A percentile compares a stretch with the other conserved stretches of the same genome.
Conservation (phyloP, 163 green algal species). For the Chlorella variabilis region DNA sequence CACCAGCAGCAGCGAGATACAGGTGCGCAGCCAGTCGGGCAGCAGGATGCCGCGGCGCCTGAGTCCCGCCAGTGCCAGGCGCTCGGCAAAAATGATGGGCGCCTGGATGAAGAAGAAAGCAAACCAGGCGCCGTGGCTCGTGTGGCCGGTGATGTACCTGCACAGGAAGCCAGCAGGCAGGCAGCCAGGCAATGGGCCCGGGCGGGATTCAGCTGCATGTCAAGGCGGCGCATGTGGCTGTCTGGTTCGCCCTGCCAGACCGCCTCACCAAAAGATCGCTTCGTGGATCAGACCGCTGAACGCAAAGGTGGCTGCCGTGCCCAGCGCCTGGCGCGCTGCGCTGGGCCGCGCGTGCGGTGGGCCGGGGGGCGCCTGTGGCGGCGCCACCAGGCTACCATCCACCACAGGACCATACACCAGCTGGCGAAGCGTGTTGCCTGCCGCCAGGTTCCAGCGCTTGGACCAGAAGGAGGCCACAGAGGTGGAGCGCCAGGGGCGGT, state of each 20-base stretch:
- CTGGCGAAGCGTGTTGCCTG: constrained; percentile 53
- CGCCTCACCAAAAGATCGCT: constrained; percentile 42
- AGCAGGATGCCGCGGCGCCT: constrained; percentile 13
- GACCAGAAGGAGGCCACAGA: constrained; percentile 52
- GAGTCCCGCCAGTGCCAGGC: neutral
- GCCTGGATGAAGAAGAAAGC: constrained; percentile 41
- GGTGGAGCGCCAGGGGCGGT: constrained; percentile 63
- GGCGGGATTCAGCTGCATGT: too few species aligned
- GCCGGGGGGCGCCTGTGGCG: neutral
- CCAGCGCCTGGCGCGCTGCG: constrained; percentile 8
- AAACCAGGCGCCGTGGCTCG: constrained; percentile 16
- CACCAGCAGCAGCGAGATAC: neutral
- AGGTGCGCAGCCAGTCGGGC: constrained; percentile 13
- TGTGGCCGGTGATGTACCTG: constrained; percentile 45
- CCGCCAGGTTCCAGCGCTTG: constrained; percentile 57
- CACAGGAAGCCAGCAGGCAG: too few species aligned
- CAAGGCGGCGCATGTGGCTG: too few species aligned
- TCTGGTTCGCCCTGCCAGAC: too few species aligned
- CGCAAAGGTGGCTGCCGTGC: constrained; percentile 8
- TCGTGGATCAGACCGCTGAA: constrained; percentile 34
- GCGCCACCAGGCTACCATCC: constrained; percentile 39
- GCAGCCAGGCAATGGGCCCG: too few species aligned
- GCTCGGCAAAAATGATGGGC: constrained; percentile 15
- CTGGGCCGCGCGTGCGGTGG: neutral
- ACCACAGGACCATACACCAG: constrained; percentile 55